A percentile compares a stretch with the other conserved stretches of the same genome.
Conservation (phyloP, 768 basidiomycete genomes). For the Filobasidium wieringae region DNA sequence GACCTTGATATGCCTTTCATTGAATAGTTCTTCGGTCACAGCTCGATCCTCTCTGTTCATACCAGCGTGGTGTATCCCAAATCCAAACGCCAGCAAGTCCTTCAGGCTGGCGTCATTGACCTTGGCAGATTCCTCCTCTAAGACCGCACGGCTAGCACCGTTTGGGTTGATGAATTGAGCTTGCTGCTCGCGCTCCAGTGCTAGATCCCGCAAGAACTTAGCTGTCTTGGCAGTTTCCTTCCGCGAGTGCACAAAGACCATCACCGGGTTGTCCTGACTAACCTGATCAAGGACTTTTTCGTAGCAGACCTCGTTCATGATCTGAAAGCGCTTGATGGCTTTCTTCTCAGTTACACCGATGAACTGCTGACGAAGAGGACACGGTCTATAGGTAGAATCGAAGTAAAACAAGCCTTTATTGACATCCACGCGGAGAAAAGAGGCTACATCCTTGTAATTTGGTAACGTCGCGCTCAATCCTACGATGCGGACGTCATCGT, state of each 20-base stretch:
- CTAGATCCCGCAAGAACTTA: conserved; percentile 82
- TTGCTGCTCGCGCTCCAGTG: conserved; percentile 91
- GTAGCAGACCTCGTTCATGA: conserved; percentile 98
- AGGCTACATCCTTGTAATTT: conserved; percentile 94
- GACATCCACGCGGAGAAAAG: conserved; percentile 88
- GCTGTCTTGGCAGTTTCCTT: conserved; percentile 98
- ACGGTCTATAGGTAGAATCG: conserved; percentile 84
- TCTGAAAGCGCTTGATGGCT: conserved; percentile 94
- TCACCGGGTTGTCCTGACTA: conserved; percentile 55
- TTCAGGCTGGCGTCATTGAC: conserved; percentile 71
- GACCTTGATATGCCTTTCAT: conserved; percentile 81
- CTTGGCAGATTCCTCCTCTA: conserved; percentile 68
- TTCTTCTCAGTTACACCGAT: conserved; percentile 98
- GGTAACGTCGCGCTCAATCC: conserved; percentile 96
- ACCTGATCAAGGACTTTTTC: conserved; percentile 90
- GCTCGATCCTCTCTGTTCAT: conserved; percentile 85
- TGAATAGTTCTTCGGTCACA: conserved; percentile 86
- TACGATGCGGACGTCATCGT: conserved; percentile 82
- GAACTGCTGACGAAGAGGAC: conserved; percentile 90
- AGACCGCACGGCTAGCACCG: conserved; percentile 77
- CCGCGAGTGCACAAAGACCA: conserved; percentile 95
- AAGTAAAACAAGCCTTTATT: conserved; percentile 93
- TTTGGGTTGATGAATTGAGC: conserved; percentile 92
- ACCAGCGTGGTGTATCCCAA: conserved; percentile 95
- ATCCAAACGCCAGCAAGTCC: conserved; percentile 89